These are phyloP conservation scores for Anthracocystis panici-leucophaei DNA, from an alignment of 1,284 basidiomycete species.

Conservation along the genomic window DNA sequence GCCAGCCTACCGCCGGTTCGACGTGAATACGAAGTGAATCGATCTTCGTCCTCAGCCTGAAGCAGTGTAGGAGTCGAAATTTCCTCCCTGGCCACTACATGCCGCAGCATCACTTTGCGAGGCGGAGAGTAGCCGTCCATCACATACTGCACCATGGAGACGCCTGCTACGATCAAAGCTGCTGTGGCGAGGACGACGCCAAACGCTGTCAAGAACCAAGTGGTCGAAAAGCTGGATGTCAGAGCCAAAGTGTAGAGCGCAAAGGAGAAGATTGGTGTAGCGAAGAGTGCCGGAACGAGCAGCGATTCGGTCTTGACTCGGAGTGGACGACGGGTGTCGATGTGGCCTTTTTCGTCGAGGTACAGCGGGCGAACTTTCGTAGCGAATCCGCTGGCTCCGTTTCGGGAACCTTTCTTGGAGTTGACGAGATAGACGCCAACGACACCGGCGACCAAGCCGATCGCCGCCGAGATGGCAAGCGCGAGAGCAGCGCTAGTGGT, in stretches of 20 bases:
- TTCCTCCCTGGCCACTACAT: conserved; percentile 45
- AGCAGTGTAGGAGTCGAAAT: conserved; percentile 25
- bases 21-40: conserved; percentile 37
- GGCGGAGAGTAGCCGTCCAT: conserved; percentile 42
- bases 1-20: conserved; percentile 23
- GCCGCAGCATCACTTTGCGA: conserved; percentile 23
- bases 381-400: conserved; percentile 8
- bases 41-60: conserved; percentile 31
- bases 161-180: conserved; percentile 17
- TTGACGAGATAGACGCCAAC: conserved; percentile 25
- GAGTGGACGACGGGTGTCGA: conserved; percentile 46
- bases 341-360: conserved; percentile 57
- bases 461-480: conserved; percentile 24
- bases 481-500: conserved; percentile 16
- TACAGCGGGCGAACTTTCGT: conserved; percentile 39
- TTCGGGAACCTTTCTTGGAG: conserved; percentile 3
- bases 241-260: conserved; percentile 52
- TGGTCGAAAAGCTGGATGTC: conserved; percentile 27
- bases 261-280: conserved; percentile 36
- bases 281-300: conserved; percentile 26
- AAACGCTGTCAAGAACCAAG: conserved; percentile 47
- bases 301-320: conserved; percentile 36
- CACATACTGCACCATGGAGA: conserved; percentile 33
- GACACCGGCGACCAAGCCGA: conserved; percentile 19
- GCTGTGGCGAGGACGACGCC: conserved; percentile 29